These are phyloP conservation scores for Perkinsus olseni DNA, from an alignment of 169 alveolate genomes.

Conservation along the genomic window DNA sequence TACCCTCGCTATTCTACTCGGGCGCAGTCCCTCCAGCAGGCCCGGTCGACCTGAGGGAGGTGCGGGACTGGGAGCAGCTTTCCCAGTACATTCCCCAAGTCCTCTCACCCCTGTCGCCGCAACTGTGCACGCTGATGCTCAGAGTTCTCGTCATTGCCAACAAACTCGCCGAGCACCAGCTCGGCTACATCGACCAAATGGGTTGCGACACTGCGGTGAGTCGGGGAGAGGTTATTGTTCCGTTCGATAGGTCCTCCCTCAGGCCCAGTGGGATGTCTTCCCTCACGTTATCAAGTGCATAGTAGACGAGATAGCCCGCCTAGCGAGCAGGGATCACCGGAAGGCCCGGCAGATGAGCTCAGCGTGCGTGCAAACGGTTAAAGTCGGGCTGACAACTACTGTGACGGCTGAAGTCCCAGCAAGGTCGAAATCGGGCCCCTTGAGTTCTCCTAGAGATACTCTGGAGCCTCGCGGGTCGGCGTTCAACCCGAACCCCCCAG, in stretches of 20 bases:
- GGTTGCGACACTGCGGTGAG: background rate
- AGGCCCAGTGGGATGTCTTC: background rate
- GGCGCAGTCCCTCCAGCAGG: background rate
- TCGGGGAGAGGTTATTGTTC: background rate
- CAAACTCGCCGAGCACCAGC: background rate
- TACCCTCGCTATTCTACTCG: background rate
- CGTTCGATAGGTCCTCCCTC: background rate
- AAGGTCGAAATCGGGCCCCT: too few species aligned
- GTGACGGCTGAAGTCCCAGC: background rate
- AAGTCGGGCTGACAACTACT: background rate
- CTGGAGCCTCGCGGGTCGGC: background rate
- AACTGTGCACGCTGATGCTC: background rate
- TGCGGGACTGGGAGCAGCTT: background rate
- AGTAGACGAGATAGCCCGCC: background rate
- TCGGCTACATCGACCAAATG: background rate
- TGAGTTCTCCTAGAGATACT: too few species aligned
- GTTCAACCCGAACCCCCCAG: background rate
- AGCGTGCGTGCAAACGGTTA: background rate
- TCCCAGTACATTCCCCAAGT: background rate
- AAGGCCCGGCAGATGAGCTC: background rate
- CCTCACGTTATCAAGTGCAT: background rate
- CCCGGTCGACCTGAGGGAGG: background rate
- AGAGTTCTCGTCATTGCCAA: background rate
- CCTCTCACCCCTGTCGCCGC: background rate
- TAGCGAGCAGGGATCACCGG: background rate